Evolutionary conservation across 192 early-diverging fungal genomes (phyloP), one percentile per base, ranked within the genome.

Genomic region (Diversispora eburnea): DNA sequence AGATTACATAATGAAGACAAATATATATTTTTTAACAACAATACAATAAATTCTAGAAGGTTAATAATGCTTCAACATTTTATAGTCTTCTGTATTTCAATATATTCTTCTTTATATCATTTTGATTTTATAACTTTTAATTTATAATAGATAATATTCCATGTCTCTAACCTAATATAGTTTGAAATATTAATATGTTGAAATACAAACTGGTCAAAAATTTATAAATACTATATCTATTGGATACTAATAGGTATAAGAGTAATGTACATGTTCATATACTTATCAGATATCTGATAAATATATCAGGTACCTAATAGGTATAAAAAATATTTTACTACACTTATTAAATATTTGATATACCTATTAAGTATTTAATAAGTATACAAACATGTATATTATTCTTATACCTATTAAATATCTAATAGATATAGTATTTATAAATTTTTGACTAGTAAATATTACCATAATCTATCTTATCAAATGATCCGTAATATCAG

Each of bases 41-140:
- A 58, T 70, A 39, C 8, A 20, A 70, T 10, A 70, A 70, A 70
- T 42, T 59, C 69, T 15, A 7, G 42, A 70, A 33, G 69, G 46
- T 58, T 46, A 9, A 70, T 58, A 70, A 70, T 58, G 56, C 55
- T 59, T 22, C 17, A n/a, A 10, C 43, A 0, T 58, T 70, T 59
- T 19, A 58, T 42, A 46, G 56, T 58, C 25, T 70, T 57, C 55
- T 70, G 68, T 70, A 70, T 70, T 70, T 70, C 39, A 58, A 59
- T 8, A 59, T 70, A 70, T 58, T 59, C 19, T 70, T 70, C 19
- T 22, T 59, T 1, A 48, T 42, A 70, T 43, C 55, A 70, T 70
- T 70, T 70, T 8, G 42, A 42, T 58, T 70, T 70, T 39, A 8
- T 55, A 9, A 58, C 55, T 3, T 70, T 70, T 70, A 70, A 17